phyloP scores from a whole-genome alignment of 2,329 filamentous ascomycete genomes.

The Beauveria medogensis region DNA sequence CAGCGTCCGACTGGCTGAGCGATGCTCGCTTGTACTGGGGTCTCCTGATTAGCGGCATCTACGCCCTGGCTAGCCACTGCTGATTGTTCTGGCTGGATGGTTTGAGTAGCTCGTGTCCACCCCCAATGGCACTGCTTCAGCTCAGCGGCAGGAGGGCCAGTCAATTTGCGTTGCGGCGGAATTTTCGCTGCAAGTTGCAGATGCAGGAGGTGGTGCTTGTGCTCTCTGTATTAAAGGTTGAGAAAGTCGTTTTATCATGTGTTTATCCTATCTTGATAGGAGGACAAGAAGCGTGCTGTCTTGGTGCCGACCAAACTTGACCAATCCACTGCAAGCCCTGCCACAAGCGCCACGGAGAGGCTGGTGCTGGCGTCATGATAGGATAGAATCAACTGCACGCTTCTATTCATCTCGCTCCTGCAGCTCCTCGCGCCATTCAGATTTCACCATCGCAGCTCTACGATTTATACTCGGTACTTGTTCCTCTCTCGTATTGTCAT shows the following conservation, averaged over 20 bases:
- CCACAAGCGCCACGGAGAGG: neutral
- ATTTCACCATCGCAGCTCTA: neutral
- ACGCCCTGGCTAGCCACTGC: constrained; percentile 7
- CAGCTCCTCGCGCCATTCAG: neutral
- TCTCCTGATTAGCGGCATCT: constrained; percentile 7
- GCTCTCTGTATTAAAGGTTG: neutral
- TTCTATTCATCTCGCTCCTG: neutral
- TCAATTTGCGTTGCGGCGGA: neutral
- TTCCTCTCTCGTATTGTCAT: neutral
- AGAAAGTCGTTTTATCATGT: neutral
- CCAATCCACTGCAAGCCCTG: neutral
- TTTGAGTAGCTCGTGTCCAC: neutral
- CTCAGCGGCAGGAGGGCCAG: neutral
- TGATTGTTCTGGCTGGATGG: neutral
- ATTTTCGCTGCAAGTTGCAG: neutral
- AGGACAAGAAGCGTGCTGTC: neutral
- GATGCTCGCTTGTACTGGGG: constrained; percentile 2
- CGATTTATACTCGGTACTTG: neutral
- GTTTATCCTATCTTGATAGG: neutral
- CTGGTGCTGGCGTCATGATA: neutral
- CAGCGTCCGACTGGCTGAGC: constrained; percentile 1
- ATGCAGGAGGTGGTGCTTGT: neutral
- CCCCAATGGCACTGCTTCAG: neutral
- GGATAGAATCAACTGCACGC: neutral
- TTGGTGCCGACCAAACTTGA: neutral